Evolutionary conservation across 768 basidiomycete genomes (phyloP), one percentile per base, ranked within the genome.

Genomic region (Russula sp.): DNA sequence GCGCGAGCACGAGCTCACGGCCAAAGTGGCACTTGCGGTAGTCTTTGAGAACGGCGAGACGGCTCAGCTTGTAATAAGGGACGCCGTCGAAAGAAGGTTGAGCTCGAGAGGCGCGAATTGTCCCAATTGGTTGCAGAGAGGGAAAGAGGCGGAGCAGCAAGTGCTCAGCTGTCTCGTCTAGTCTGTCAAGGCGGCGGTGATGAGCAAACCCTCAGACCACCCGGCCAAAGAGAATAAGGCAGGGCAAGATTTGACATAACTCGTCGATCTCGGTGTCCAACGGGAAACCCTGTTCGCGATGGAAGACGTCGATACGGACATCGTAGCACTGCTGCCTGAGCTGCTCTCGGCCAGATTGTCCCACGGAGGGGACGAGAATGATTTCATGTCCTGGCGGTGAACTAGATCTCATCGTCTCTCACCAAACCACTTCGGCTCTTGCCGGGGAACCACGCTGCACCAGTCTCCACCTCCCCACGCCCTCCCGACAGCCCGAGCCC

Each of bases 251-350:
- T 56, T 73, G 75, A 73, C 74, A 66, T 58, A 60, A 88, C 90
- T 82, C 78, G 73, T 93, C 91, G 66, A 87, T 77, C 73, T 94
- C 91, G 8, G 76, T 78, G 53, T 90, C 88, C 22, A 87, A 74
- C 48, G 88, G 79, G 68, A 92, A 93, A 43, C 77, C 76, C 73
- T 90, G 87, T 71, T 88, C 85, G 67, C 74, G 73, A 66, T 80
- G 76, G 71, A 87, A 88, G 59, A 88, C 84, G 38, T 74, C 74
- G 59, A 83, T 78, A 62, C 83, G 74, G 56, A 91, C 77, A 67
- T 80, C 74, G 73, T 81, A 80, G 73, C 89, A 92, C 68, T 88
- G 82, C 68, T 86, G 78, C 10, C 79, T 74, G 60, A 89, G 81
- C 61, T 71, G 70, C 56, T 76, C 73, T 29, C 78, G 77, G 50